Evolutionary conservation across 306 rosid species (phyloP), one percentile per base, ranked within the genome.

Genomic region (Senna siamea): DNA sequence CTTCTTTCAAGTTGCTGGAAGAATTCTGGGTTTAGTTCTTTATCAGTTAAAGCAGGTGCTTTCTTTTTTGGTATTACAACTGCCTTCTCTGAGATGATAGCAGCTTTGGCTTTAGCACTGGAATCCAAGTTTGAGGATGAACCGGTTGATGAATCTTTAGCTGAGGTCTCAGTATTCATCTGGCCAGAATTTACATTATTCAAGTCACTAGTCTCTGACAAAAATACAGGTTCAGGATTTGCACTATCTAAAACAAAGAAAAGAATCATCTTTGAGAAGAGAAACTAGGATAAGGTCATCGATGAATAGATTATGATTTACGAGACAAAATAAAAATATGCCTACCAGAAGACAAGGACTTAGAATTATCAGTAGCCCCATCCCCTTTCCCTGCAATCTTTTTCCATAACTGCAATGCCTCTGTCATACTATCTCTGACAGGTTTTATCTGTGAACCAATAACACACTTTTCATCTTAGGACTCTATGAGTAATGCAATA

Each of bases 331-430:
- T 56, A 41, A 26, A 66, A 57, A 52, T 40, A 72, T 70, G 71
- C 82, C 66, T 81, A 91, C 96, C 92, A 35, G 69, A 50, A 59
- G 92, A 70, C n/a, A 57, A 73, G 60, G 69, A 57, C 73, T 81
- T 95, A 66, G 88, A 79, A 66, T 76, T 83, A 69, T 85, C 89
- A 40, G 80, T 80, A 80, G 82, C 83, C 67, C 76, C 97, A 71
- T 90, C 90, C 77, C 84, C 87, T 85, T 86, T 89, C 30, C 97
- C 99, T 7, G 85, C 74, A 69, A 95, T 75, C 64, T 82, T 88
- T 81, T 88, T 92, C 99, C 99, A 95, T 65, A 90, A 65, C 68
- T 92, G 98, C 83, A 95, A 80, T 48, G 99, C 96, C 76, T 95
- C 99, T 46, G 90, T 80, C 81, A 95, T 92, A 75, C 99, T 89